phyloP scores from a whole-genome alignment of 805 yeast species.

The Zygosaccharomyces kombuchaensis region DNA sequence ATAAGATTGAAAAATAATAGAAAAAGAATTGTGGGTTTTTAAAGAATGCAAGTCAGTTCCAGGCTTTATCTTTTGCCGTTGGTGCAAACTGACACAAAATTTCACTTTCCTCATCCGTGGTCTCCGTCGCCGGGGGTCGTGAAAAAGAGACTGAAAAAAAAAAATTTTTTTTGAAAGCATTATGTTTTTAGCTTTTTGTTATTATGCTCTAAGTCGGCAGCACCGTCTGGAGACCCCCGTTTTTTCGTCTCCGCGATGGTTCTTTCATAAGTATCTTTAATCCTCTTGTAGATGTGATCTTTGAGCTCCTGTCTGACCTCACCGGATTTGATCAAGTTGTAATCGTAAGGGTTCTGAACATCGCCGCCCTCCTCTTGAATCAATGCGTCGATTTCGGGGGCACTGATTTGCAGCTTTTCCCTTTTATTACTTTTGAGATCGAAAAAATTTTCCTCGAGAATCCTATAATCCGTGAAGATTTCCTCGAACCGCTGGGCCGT shows the following conservation, averaged over 20 bases:
- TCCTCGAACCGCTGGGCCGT: conserved; percentile 23
- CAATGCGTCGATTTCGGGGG: conserved; percentile 22
- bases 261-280: conserved; percentile 24
- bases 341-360: conserved; percentile 19
- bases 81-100: conserved; percentile 2
- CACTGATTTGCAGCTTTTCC: conserved; percentile 25
- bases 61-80: not conserved
- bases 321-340: conserved; percentile 28
- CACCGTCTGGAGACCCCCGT: conserved; percentile 15
- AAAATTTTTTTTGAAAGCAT: not conserved
- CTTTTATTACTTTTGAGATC: conserved; percentile 35
- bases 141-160: not conserved
- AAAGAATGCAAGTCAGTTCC: not conserved
- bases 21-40: not conserved
- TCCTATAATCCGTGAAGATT: conserved; percentile 28
- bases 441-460: conserved; percentile 34
- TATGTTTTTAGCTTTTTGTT: conserved; percentile 21
- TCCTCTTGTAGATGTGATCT: conserved; percentile 27
- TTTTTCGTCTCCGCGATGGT: conserved; percentile 22
- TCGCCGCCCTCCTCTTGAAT: conserved; percentile 22
- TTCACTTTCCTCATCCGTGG: not conserved
- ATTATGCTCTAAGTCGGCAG: conserved; percentile 9
- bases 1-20: not conserved
- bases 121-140: not conserved
- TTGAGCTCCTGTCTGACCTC: conserved; percentile 29